Base-by-base conservation (phyloP, 495 filamentous ascomycete genomes). In the Trichoderma erinaceum region DNA sequence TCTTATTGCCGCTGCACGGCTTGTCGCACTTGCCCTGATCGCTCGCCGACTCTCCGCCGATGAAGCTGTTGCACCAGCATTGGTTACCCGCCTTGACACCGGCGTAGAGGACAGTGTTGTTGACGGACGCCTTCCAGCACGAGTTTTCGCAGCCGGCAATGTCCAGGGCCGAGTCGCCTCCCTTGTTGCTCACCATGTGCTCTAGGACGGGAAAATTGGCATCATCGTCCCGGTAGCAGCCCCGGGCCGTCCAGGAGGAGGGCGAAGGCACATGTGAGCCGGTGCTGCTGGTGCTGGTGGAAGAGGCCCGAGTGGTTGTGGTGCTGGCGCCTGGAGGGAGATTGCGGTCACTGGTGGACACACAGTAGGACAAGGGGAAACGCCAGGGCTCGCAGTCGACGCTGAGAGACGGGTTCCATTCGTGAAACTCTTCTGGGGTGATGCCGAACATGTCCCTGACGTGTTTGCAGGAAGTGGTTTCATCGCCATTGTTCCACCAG, bases 1-100 rank as follows among this genome's bases (percentile, higher is more conserved):
- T 29, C 29, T 29, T 29, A 29, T 29, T 29, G 29, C 29, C 29
- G 29, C 29, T 29, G 29, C 29, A 29, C 29, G 29, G 29, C 29
- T 29, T 29, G 29, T 29, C 29, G 29, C 29, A 29, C 29, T 29
- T 29, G 29, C 29, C 29, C 29, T 29, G 29, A 29, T 29, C 29
- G 29, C 29, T 29, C 29, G 29, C 29, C 29, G 29, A 29, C 29
- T 29, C 29, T 29, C 29, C 29, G 29, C 29, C 29, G 29, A 29
- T 29, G 29, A 29, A 64, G 63, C 63, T 81, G 77, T 52, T 78
- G 61, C 72, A 78, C 29, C 64, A 52, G 66, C 66, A 67, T 48
- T 65, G 64, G 32, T 72, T 68, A 32, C 69, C 69, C 23, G 64
- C 70, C 65, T 71, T 64, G 63, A 64, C 63, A 64, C n/a, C 48